Evolutionary conservation across 352 stramenopile genomes (phyloP), one percentile per base, ranked within the genome.

Genomic region (Thalassiosira exigua): DNA sequence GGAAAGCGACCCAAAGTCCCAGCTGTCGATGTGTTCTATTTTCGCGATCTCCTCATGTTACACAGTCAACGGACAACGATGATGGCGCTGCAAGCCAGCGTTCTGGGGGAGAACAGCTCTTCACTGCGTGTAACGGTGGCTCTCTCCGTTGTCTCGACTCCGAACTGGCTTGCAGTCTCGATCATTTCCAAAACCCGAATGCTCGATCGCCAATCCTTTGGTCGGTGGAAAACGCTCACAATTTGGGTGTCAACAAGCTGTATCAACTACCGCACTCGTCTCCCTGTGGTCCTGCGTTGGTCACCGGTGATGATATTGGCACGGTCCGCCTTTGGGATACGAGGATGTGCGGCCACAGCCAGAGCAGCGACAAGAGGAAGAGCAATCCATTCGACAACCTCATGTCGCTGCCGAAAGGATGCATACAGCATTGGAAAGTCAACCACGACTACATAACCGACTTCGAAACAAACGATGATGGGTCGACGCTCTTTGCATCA

Each of bases 391-490:
- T 76, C 48, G 70, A 82, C 51, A 78, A 79, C 56, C 27, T 77
- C 9, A 82, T 75, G 58, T 80, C 75, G 32, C 54, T 59, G 22
- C 74, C 75, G 9, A 60, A 52, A 39, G 69, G 75, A 59, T 92
- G 88, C 74, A 79, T 98, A 24, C 84, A 92, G 11, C 90, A 95
- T 66, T 98, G 95, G 89, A 96, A 98, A 59, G 92, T 97, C 79
- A 95, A 98, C 81, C 92, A 93, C 46, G 96, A 98, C 80, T 98
- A 96, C 75, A 97, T 98, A 69, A 97, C 95, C 30, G 95, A 90
- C 21, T 96, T 98, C 76, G 88, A 95, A 54, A 92, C 87, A 11
- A 95, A 96, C 79, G 80, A 87, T 17, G 90, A 94, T 21, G 89
- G 93, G 4, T 92, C 95, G 54, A 95, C 94, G 56, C 76, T 98